Percentiles rank a stretch among this genome's conserved stretches.
phyloP scores from a whole-genome alignment of 1,139 yeast species.

The Diutina neorugosa region DNA sequence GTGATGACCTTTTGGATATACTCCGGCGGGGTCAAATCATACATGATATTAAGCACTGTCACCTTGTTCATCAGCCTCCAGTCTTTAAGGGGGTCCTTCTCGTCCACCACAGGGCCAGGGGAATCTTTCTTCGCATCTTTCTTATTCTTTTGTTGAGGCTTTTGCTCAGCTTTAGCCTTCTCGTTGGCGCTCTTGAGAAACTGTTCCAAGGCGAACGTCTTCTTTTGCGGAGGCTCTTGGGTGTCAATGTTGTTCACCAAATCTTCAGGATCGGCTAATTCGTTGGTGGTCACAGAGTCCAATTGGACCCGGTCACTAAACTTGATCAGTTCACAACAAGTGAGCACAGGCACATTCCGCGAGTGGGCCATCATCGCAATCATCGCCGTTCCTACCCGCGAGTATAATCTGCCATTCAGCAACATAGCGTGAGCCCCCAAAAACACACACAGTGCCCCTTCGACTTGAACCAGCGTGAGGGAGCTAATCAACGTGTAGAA shows the following conservation, averaged over 20 bases:
- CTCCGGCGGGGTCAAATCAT: constrained; percentile 90
- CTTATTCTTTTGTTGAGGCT: constrained; percentile 7
- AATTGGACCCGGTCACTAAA: constrained; percentile 92
- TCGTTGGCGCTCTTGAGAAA: constrained; percentile 33
- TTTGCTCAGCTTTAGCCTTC: constrained; percentile 16
- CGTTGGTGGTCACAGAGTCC: constrained; percentile 90
- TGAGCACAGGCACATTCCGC: constrained; percentile 84
- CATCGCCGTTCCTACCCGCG: constrained; percentile 92
- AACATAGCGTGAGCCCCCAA: constrained; percentile 96
- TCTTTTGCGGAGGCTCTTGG: constrained; percentile 45
- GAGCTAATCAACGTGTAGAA: constrained; percentile 70
- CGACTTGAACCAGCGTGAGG: constrained; percentile 65
- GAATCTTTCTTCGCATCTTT: neutral
- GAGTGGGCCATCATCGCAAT: constrained; percentile 86
- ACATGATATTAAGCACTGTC: constrained; percentile 74
- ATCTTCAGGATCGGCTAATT: constrained; percentile 78
- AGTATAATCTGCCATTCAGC: constrained; percentile 84
- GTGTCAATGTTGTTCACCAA: constrained; percentile 35
- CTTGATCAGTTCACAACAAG: constrained; percentile 91
- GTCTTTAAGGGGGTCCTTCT: constrained; percentile 34
- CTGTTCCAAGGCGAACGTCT: constrained; percentile 55
- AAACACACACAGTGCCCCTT: constrained; percentile 76
- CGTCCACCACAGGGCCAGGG: constrained; percentile 10
- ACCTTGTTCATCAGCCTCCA: constrained; percentile 57
- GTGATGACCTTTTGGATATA: constrained; percentile 91